Evolutionary conservation across 2,329 filamentous ascomycete genomes (phyloP).

Genomic region (Neoascochyta sp.): DNA sequence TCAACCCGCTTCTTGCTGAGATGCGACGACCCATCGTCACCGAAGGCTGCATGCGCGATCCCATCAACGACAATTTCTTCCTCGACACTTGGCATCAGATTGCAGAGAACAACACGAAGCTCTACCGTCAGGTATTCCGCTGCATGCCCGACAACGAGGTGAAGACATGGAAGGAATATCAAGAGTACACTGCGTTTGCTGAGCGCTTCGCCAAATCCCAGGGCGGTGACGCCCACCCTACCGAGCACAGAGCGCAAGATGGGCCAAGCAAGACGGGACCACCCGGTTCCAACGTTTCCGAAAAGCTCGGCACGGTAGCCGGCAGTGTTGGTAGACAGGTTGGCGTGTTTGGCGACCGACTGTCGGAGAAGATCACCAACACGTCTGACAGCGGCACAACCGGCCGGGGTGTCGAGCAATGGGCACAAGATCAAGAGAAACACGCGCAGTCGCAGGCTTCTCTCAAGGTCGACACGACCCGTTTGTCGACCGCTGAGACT

Average conservation of each 20-base stretch:
- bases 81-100: conserved; percentile 83
- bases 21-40: conserved; percentile 71
- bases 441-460: conserved; percentile 12
- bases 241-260: conserved; percentile 48
- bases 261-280: conserved; percentile 49
- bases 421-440: conserved; percentile 40
- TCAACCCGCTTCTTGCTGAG: conserved; percentile 57
- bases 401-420: conserved; percentile 37
- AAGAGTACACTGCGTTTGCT: conserved; percentile 73
- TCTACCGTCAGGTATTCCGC: conserved; percentile 89
- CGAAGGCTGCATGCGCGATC: conserved; percentile 93
- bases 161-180: conserved; percentile 88
- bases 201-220: conserved; percentile 70
- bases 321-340: conserved; percentile 23
- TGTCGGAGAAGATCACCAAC: conserved; percentile 27
- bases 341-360: conserved; percentile 26
- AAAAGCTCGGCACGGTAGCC: conserved; percentile 20
- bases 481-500: too few relatives aligned
- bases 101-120: conserved; percentile 90
- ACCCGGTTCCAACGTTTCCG: conserved; percentile 40
- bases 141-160: conserved; percentile 97
- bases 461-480: conserved; percentile 19
- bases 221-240: conserved; percentile 52
- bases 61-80: conserved; percentile 75
- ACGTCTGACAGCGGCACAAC: conserved; percentile 14